Base-by-base conservation (phyloP, 225 moss, liverwort and hornwort species). In the Asterella californica region DNA sequence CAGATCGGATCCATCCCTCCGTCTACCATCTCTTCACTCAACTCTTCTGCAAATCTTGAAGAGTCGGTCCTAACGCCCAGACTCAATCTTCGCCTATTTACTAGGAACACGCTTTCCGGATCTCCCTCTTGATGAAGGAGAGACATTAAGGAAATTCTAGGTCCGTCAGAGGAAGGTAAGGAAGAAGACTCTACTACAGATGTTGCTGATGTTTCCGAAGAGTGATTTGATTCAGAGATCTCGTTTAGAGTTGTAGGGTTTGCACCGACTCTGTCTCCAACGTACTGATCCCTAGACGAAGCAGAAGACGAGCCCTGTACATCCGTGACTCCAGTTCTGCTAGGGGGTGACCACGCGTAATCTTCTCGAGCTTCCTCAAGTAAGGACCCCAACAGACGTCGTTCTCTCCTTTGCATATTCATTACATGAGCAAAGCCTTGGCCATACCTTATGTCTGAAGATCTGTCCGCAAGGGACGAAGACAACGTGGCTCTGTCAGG, bases 91-190 rank as follows among this genome's bases (percentile, higher is more conserved):
- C 76, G 69, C 46, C 80, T 75, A 47, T 33, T 86, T 36, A 81
- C 27, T 18, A 83, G 72, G 33, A 55, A 70, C 10, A 71, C 60
- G 37, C 25, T 82, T 79, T 87, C 88, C 76, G 84, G 79, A 17
- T 90, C 87, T 81, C 79, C 87, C 21, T 88, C 90, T 78, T 90
- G 90, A 77, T 85, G 88, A 70, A 90, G 79, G 57, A 90, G 85
- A 54, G 90, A 83, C 77, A 90, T 74, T 78, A 90, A 78, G 59
- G 89, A 89, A 48, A 87, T 88, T n/a, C 90, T 89, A 50, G 82
- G 82, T 0, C 65, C 78, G 62, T 69, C 83, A 48, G 36, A 61
- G 34, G 81, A 37, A 55, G 79, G 52, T 4, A 76, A 67, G 15
- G 45, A 72, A n/a, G 55, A 79, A 53, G 66, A 75, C 37, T 72